Base-by-base conservation (phyloP, 805 yeast species). In the Saccharomyces kudriavzevii region DNA sequence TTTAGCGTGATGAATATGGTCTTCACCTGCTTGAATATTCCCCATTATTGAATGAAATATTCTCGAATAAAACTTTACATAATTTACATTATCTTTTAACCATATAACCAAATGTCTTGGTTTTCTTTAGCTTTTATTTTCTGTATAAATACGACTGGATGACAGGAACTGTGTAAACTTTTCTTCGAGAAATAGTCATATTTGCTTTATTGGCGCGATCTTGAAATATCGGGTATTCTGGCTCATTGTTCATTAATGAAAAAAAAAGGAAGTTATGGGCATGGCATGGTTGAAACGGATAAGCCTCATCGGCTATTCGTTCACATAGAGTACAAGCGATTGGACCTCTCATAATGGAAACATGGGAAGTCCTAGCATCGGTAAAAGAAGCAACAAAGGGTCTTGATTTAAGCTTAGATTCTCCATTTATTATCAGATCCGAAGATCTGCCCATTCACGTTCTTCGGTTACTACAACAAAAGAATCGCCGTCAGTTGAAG, bases 1-100 rank as follows among this genome's bases (percentile, higher is more conserved):
- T 82, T 89, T 62, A 88, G 96, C 63, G 86, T 88, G 11, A 73
- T 87, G 28, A 87, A 87, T 43, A 86, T 92, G 92, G 60, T 86
- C 1, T 72, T 90, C 63, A 85, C 96, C 1, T 80, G 86, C 59
- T 62, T 87, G 54, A 78, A 80, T 2, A 80, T 83, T 13, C 88
- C 89, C 2, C 87, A 83, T 70, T 68, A 78, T 17, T 61, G 50
- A 53, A 17, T 47, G 22, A 11, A 28, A 8, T 27, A 24, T 47
- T 47, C 22, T 8, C 11, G 13, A 47, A 47, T 14, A 35, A 35
- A 35, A 35, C 5, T 31, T 35, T 17, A 35, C 43, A 17, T 17
- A 35, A 11, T 35, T 35, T 35, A 17, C 5, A 35, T 9, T 17
- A 17, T 17, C 20, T 35, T 17, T 17, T 35, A 4, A 6, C 20